Evolutionary conservation across 2,329 filamentous ascomycete genomes (phyloP).

Genomic region (Neonectria sp.): DNA sequence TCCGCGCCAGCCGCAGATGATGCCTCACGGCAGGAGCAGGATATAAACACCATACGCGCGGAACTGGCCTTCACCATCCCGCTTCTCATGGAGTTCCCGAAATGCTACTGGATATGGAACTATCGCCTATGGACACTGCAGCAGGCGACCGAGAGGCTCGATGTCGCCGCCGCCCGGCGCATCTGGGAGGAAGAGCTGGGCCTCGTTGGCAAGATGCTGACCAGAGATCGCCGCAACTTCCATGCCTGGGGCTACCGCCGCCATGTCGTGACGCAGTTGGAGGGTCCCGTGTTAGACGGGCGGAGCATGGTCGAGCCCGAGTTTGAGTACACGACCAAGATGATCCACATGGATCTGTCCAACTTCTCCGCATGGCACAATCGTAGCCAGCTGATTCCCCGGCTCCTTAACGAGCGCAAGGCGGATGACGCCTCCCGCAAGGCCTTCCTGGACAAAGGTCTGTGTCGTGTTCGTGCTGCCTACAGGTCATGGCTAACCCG

Average conservation of each 20-base stretch:
- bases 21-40: conserved; percentile 40
- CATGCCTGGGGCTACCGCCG: conserved; percentile 96
- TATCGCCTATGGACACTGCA: conserved; percentile 89
- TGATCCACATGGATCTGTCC: conserved; percentile 87
- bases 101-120: conserved; percentile 99
- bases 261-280: conserved; percentile 82
- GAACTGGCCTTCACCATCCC: conserved; percentile 90
- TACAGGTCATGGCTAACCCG: conserved; percentile 18
- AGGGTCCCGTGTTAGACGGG: conserved; percentile 68
- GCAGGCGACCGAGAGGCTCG: conserved; percentile 77
- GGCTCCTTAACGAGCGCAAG: conserved; percentile 78
- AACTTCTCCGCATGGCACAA: conserved; percentile 99
- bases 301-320: conserved; percentile 82
- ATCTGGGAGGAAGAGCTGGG: conserved; percentile 90
- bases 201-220: conserved; percentile 90
- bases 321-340: conserved; percentile 91
- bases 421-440: conserved; percentile 75
- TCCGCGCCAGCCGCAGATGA: conserved; percentile 18
- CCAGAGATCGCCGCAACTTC: conserved; percentile 90
- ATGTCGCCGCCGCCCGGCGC: conserved; percentile 66
- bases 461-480: conserved; percentile 28
- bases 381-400: conserved; percentile 85
- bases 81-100: conserved; percentile 87
- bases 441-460: conserved; percentile 80
- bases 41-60: conserved; percentile 71